These are phyloP conservation scores for Tilletia caries DNA, from an alignment of 1,284 basidiomycete genomes.

Conservation along the genomic window DNA sequence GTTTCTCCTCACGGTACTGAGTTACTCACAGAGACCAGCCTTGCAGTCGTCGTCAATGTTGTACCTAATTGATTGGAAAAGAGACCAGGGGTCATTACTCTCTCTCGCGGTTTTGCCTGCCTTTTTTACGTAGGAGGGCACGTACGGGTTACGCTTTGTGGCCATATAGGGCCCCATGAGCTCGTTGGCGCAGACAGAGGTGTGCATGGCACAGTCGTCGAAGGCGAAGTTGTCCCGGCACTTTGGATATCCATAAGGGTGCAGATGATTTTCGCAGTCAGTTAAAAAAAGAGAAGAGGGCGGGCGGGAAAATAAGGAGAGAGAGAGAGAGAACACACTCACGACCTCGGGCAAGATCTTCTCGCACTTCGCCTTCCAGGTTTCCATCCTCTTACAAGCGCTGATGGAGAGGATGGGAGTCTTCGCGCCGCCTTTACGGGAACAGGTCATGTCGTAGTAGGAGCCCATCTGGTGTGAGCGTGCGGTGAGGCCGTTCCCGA, in stretches of 20 bases:
- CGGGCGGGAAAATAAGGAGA: too few species aligned
- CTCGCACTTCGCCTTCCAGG: constrained; percentile 18
- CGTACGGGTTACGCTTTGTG: constrained; percentile 28
- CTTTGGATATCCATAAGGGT: not conserved
- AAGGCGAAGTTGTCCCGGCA: constrained; percentile 8
- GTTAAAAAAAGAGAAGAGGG: too few species aligned
- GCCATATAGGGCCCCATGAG: not conserved
- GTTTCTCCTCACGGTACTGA: not conserved
- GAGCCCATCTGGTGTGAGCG: constrained; percentile 30
- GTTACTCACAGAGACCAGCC: constrained; percentile 22
- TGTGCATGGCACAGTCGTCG: constrained; percentile 3
- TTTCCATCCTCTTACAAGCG: constrained; percentile 28
- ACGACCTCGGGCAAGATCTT: constrained; percentile 14
- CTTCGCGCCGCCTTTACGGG: constrained; percentile 25
- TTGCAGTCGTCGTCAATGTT: constrained; percentile 43
- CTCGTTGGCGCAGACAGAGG: not conserved
- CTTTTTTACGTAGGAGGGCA: too few species aligned
- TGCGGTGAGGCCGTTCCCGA: constrained; percentile 65
- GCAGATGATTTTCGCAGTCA: too few species aligned
- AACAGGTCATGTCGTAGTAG: constrained; percentile 46
- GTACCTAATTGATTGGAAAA: constrained; percentile 21
- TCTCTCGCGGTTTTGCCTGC: too few species aligned
- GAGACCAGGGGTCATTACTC: too few species aligned
- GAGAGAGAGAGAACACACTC: too few species aligned
- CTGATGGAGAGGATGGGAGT: constrained; percentile 35